Conservation (phyloP, 176 grass and related monocot genomes). For the Phoenix dactylifera region DNA sequence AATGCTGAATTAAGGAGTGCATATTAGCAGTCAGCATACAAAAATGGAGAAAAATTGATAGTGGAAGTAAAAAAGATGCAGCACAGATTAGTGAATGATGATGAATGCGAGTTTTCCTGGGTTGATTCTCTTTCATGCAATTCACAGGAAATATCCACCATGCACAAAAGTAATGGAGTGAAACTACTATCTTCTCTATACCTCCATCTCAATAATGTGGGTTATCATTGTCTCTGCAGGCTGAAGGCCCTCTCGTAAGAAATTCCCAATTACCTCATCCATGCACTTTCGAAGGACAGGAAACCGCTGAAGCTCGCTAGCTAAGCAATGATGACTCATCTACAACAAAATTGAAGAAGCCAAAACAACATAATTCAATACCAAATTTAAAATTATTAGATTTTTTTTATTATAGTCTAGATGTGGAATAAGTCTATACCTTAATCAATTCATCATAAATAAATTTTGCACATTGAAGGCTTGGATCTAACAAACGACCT, state of each 20-base stretch:
- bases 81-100: no score
- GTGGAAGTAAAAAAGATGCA: no score
- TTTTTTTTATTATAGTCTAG: no score
- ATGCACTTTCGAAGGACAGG: constrained; percentile 70
- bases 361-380: no score
- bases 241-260: constrained; percentile 80
- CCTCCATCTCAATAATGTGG: constrained; percentile 97
- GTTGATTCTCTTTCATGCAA: no score
- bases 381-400: no score
- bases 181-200: constrained; percentile 3
- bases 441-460: constrained; percentile 96
- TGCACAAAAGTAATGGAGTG: no score
- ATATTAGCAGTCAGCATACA: no score
- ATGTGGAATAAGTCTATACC: constrained; percentile 30
- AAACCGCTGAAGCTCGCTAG: constrained; percentile 57
- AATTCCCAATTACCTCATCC: constrained; percentile 73
- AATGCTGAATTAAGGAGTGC: no score
- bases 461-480: constrained; percentile 92
- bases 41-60: no score
- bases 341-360: constrained; percentile 1
- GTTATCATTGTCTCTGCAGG: constrained; percentile 92
- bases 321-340: constrained; percentile 91
- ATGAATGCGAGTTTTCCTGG: no score
- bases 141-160: no score
- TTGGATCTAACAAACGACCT: constrained; percentile 77